Evolutionary conservation across 225 moss, liverwort and hornwort species (phyloP).

Genomic region (Climacium dendroides): DNA sequence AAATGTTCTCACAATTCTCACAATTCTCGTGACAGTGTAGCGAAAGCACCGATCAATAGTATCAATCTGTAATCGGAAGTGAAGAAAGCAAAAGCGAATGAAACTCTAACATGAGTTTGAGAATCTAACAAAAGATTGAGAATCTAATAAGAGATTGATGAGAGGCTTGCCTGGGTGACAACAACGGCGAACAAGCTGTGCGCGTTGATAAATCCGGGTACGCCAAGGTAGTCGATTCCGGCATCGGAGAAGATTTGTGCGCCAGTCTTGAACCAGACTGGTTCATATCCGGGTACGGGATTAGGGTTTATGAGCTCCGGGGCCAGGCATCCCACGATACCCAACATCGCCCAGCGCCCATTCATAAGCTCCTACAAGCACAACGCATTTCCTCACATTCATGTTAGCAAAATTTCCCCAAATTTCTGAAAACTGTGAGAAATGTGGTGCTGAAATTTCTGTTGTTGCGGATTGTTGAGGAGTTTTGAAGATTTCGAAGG

Average conservation of each 20-base stretch:
- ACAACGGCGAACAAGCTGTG: constrained; percentile 21
- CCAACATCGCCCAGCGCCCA: constrained; percentile 52
- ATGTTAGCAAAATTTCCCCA: too few relatives aligned
- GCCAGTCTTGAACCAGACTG: constrained; percentile 23
- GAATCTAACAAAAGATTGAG: background rate
- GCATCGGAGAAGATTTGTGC: constrained; percentile 27
- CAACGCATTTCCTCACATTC: background rate
- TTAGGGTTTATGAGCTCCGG: constrained; percentile 17
- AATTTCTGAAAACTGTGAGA: background rate
- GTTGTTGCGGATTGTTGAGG: background rate
- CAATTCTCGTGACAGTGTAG: background rate
- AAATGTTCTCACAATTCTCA: background rate
- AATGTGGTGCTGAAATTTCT: background rate
- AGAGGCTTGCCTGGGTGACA: background rate
- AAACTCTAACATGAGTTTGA: background rate
- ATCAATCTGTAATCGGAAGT: background rate
- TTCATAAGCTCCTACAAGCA: constrained; percentile 24
- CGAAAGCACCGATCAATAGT: background rate
- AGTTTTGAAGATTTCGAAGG: background rate
- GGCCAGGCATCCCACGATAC: constrained; percentile 15
- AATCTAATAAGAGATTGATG: background rate
- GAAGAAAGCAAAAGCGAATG: background rate
- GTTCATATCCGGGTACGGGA: background rate
- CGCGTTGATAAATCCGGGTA: constrained; percentile 19
- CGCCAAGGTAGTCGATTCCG: constrained; percentile 26